Percentiles rank a stretch among this genome's conserved stretches.
Conservation (phyloP, 495 filamentous ascomycete species). For the Aspergillus ostianus region DNA sequence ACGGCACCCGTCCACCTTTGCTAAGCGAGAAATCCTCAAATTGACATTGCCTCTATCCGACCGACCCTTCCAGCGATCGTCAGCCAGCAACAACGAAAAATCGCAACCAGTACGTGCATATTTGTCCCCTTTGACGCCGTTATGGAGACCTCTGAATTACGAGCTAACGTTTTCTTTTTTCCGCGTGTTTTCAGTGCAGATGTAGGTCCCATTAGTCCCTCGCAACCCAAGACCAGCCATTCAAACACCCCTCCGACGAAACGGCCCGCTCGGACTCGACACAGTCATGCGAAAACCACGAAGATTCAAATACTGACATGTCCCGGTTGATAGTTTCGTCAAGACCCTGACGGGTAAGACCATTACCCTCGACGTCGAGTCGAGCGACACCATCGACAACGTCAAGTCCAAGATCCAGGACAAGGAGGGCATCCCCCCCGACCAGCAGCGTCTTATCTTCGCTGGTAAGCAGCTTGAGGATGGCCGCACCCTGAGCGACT, state of each 20-base stretch:
- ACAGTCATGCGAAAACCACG: neutral
- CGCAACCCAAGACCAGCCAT: constrained; percentile 4
- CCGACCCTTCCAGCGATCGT: constrained; percentile 45
- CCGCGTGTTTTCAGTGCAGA: constrained; percentile 65
- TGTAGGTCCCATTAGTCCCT: constrained; percentile 52
- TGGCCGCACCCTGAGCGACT: constrained; percentile 95
- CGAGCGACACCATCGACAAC: constrained; percentile 98
- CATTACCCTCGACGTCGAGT: constrained; percentile 99
- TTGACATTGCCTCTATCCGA: constrained; percentile 43
- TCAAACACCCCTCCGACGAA: neutral
- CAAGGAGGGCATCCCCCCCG: constrained; percentile 99
- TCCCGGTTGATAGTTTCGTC: constrained; percentile 70
- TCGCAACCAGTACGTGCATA: constrained; percentile 59
- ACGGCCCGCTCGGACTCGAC: neutral
- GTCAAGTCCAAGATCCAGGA: constrained; percentile 98
- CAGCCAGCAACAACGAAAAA: constrained; percentile 51
- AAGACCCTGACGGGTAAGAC: constrained; percentile 99
- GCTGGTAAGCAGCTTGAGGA: constrained; percentile 99
- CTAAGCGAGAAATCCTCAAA: constrained; percentile 51
- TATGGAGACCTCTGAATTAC: constrained; percentile 16
- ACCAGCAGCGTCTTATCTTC: constrained; percentile 99
- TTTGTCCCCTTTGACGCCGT: constrained; percentile 14
- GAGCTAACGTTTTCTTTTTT: constrained; percentile 41
- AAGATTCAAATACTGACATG: constrained; percentile 34
- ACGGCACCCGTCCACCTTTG: constrained; percentile 32